These are phyloP conservation scores for Annulohypoxylon maeteangense DNA, from an alignment of 495 filamentous ascomycete genomes.

Conservation along the genomic window DNA sequence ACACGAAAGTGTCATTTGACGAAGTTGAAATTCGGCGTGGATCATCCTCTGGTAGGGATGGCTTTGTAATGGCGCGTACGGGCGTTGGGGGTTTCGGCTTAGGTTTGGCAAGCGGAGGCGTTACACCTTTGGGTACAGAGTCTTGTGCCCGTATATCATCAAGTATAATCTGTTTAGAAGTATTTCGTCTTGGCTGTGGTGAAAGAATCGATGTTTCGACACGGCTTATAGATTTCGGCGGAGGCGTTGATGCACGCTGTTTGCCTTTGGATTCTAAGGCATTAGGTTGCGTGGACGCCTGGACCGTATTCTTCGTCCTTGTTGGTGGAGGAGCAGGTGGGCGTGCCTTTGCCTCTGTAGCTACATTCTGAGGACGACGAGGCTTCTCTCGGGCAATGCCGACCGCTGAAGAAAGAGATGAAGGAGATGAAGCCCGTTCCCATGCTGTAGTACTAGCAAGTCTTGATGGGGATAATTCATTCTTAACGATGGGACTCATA, in stretches of 20 bases:
- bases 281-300: conserved; percentile 2
- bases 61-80: not conserved
- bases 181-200: conserved; percentile 27
- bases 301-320: conserved; percentile 27
- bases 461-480: conserved; percentile 36
- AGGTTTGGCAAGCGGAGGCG: not conserved
- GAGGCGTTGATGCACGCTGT: conserved; percentile 20
- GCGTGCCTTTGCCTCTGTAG: conserved; percentile 17
- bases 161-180: conserved; percentile 33
- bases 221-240: conserved; percentile 17
- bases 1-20: conserved; percentile 59
- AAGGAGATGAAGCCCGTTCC: conserved; percentile 30
- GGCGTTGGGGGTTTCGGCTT: not conserved
- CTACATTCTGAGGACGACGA: conserved; percentile 9
- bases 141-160: conserved; percentile 25
- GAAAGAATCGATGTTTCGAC: conserved; percentile 33
- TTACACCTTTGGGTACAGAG: conserved; percentile 7
- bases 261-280: conserved; percentile 21
- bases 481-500: conserved; percentile 38
- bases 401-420: not conserved
- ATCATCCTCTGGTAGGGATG: conserved; percentile 4
- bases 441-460: conserved; percentile 25
- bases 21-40: conserved; percentile 46
- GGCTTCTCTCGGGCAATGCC: not conserved
- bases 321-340: conserved; percentile 41